Percentiles rank a stretch among this genome's conserved stretches.
phyloP scores from a whole-genome alignment of 805 yeast species.

The Starmerella roubikii region DNA sequence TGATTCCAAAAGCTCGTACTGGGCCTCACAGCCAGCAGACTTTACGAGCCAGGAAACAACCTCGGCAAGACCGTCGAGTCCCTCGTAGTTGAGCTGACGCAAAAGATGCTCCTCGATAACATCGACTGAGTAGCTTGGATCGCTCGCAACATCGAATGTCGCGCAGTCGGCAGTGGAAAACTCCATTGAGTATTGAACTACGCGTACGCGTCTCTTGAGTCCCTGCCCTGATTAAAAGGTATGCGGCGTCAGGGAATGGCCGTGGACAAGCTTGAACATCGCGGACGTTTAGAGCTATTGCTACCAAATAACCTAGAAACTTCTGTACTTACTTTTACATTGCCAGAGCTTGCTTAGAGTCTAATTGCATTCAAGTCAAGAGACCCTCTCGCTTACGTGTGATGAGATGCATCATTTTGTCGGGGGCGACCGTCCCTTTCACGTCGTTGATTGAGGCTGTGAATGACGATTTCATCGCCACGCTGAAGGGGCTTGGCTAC shows the following conservation, averaged over 20 bases:
- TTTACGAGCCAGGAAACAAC: conserved; percentile 9
- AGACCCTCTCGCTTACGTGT: no score
- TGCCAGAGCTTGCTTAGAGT: no score
- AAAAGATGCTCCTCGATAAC: conserved; percentile 16
- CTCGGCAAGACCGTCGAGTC: conserved; percentile 16
- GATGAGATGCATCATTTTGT: conserved; percentile 45
- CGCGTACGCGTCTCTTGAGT: not conserved
- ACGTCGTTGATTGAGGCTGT: conserved; percentile 38
- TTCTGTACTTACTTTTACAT: no score
- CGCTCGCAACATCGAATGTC: conserved; percentile 15
- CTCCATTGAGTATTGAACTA: not conserved
- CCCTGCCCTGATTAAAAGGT: not conserved
- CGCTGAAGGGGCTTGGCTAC: conserved; percentile 30
- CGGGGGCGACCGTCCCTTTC: conserved; percentile 89
- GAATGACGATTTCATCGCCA: conserved; percentile 28
- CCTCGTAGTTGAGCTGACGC: conserved; percentile 18
- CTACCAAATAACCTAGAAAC: not conserved
- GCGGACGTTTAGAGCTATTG: not conserved
- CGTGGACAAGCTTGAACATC: not conserved
- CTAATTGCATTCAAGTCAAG: no score
- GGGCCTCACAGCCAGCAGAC: conserved; percentile 12
- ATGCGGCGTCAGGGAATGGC: not conserved
- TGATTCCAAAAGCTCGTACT: conserved; percentile 3
- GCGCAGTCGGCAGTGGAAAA: conserved; percentile 7
- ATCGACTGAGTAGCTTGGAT: conserved; percentile 13